Evolutionary conservation across 2,329 filamentous ascomycete genomes (phyloP).

Genomic region (Calonectria pseudoreteaudii): DNA sequence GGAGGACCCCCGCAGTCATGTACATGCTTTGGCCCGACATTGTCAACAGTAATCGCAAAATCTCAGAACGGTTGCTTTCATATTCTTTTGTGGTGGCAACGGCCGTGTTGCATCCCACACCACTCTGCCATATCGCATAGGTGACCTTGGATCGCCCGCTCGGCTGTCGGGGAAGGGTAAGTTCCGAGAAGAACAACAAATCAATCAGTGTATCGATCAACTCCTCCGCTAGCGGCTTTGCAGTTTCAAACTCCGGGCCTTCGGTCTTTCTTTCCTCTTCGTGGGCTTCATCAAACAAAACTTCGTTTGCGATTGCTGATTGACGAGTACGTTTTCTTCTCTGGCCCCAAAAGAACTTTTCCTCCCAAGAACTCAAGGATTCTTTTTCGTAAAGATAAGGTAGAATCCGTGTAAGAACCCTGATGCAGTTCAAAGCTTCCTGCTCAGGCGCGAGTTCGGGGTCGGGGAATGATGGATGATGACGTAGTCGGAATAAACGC

Average conservation of each 20-base stretch:
- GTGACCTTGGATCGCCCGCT: conserved; percentile 83
- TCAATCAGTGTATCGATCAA: conserved; percentile 91
- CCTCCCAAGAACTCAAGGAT: conserved; percentile 85
- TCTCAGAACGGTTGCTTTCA: conserved; percentile 92
- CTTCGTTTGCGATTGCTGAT: conserved; percentile 75
- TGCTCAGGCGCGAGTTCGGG: conserved; percentile 84
- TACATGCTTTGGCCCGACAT: conserved; percentile 95
- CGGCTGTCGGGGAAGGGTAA: conserved; percentile 82
- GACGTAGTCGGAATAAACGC: conserved; percentile 82
- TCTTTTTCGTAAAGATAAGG: conserved; percentile 95
- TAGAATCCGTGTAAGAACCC: conserved; percentile 87
- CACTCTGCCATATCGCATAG: conserved; percentile 98
- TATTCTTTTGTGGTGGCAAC: conserved; percentile 90
- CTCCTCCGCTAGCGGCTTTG: conserved; percentile 90
- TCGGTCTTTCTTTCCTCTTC: conserved; percentile 60
- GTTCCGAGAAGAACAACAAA: conserved; percentile 89
- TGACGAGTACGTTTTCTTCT: conserved; percentile 79
- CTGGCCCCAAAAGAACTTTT: conserved; percentile 90
- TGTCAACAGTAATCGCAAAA: conserved; percentile 86
- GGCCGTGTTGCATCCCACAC: conserved; percentile 92
- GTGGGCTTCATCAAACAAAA: conserved; percentile 84
- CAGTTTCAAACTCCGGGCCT: conserved; percentile 79
- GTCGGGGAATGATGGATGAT: conserved; percentile 92
- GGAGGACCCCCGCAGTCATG: conserved; percentile 81
- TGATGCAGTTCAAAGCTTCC: conserved; percentile 95